Base-by-base conservation (phyloP, 192 early-diverging fungal genomes). In the Podila epigama region DNA sequence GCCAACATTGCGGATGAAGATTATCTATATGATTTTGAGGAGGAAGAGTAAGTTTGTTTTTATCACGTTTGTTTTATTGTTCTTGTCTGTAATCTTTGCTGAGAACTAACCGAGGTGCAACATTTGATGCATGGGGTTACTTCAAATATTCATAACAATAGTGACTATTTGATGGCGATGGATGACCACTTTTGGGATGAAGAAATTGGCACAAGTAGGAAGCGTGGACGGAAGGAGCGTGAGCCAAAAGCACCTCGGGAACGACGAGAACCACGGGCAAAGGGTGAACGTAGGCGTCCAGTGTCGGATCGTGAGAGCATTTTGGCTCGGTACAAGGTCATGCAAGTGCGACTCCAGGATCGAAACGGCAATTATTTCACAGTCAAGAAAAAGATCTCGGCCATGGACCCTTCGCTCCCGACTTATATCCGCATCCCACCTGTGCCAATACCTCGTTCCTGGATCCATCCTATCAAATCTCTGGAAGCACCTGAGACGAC, bases 371-470 rank as follows among this genome's bases (percentile, higher is more conserved):
- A 92, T 68, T 92, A 85, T 59, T 94, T 95, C 68, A 91, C 92
- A 59, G 87, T 96, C 66, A 95, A 93, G 69, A 94, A 92, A 68
- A 91, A 92, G 63, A 86, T 96, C 54, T 88, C 79, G 85, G 85
- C 92, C 8, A 86, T 93, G 11, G 93, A 97, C 68, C 94, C 93
- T 0, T 91, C 87, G 60, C 70, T 94, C 61, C 94, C 94, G 2
- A 96, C 95, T 0, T 96, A 96, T 84, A 86, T 97, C 15, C 89
- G 91, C 54, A 95, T 97, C 50, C 94, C 94, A 52, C 87, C 92
- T 20, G 84, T 82, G 11, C 95, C 95, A 11, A 92, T 97, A 51
- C 89, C 95, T 31, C 83, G 88, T 39, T 90, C 94, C 6, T 97
- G 95, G 95, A 92, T 92, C 44, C 93, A 93, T 33, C 81, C 88